These are phyloP conservation scores for Lumnitzera racemosa DNA, from an alignment of 345 rosid species.

Conservation along the genomic window DNA sequence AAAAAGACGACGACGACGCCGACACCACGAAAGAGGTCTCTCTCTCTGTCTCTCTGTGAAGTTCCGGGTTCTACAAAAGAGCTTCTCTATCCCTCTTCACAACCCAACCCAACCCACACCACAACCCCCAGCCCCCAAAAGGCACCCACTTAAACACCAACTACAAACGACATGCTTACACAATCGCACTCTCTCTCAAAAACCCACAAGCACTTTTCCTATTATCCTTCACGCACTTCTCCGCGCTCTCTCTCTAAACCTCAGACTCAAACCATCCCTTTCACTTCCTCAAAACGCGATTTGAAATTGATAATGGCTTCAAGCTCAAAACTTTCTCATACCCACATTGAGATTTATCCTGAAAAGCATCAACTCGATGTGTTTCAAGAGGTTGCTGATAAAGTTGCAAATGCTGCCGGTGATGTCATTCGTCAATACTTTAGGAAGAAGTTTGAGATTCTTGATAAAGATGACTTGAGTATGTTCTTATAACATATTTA, in stretches of 20 bases:
- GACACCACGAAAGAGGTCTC: neutral
- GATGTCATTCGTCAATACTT: constrained; percentile 74
- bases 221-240: neutral
- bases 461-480: constrained; percentile 82
- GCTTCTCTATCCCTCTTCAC: too few species aligned
- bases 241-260: constrained; percentile 1
- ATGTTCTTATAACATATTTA: constrained; percentile 10
- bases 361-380: constrained; percentile 25
- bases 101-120: neutral
- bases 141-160: neutral
- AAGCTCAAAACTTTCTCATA: constrained; percentile 10
- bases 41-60: neutral
- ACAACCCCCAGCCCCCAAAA: constrained; percentile 18
- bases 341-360: neutral
- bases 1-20: too few species aligned
- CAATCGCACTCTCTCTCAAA: constrained; percentile 10
- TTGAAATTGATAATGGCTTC: constrained; percentile 25
- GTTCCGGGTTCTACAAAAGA: too few species aligned
- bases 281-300: constrained; percentile 9
- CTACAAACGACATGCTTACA: constrained; percentile 11
- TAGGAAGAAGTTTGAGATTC: constrained; percentile 71
- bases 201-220: constrained; percentile 5
- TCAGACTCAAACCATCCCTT: constrained; percentile 5
- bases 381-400: constrained; percentile 51
- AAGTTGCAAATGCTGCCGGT: constrained; percentile 81